Base-by-base conservation (phyloP, 2,329 filamentous ascomycete species). In the Colletotrichum sp. region DNA sequence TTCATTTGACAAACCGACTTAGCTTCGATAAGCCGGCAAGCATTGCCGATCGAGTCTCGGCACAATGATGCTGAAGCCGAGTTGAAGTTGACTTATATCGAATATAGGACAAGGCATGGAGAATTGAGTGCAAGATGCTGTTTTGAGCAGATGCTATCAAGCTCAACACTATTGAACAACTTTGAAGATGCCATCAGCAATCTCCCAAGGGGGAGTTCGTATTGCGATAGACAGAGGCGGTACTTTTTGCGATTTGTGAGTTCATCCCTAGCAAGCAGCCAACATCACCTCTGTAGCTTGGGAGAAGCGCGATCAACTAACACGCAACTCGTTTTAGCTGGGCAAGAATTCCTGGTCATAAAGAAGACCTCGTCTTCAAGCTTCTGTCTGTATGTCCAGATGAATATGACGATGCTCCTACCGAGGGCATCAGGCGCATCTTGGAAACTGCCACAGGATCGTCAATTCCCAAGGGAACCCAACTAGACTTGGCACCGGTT, bases 401-500 rank as follows among this genome's bases (percentile, higher is more conserved):
- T 21, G 94, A 95, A 82, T 95, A 95, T 82, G 86, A 91, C 34
- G 93, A 95, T 84, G 93, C 93, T 0, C 93, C 93, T 0, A 87
- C 94, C 32, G 93, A 95, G 86, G 93, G 93, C 39, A 95, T 95
- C 77, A 88, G 93, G 6, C 82, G 83, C 55, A 83, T 86, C 39
- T 78, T 85, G 24, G 83, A 83, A 78, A 79, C 79, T 10, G 83
- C 82, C 3, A 80, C 82, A 5, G 80, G 80, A 7, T 71, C 30
- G 71, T 57, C 15, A n/a, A 79, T 74, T 16, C 72, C 57, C 13
- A 67, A 57, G 12, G 64, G 74, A 4, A n/a, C 48, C 10, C 39
- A 82, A 5, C 60, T 86, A 13, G 82, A 85, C n/a, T 80, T 84
- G 3, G 80, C 79, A 0, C 78, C 81, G 6, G 82, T 87, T 43